Evolutionary conservation across 768 basidiomycete species (phyloP), one percentile per base, ranked within the genome.

Genomic region (Xanthoconium stramineum): DNA sequence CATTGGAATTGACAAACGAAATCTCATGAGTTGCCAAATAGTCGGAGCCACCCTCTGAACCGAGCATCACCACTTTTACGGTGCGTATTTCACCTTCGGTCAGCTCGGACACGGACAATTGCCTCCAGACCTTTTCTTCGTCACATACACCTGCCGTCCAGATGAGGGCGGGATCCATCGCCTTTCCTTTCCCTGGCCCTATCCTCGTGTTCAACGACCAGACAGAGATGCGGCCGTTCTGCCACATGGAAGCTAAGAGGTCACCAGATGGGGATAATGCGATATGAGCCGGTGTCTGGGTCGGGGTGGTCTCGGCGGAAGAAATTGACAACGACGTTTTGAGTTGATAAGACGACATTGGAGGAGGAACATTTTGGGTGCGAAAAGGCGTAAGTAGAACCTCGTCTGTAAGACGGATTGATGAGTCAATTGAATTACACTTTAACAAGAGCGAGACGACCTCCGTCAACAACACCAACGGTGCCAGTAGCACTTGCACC

Each of bases 351-450:
- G 92, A 87, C 1, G 86, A 90, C 93, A 97, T 95, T 0, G 97
- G 97, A n/a, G 97, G 97, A n/a, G 96, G 97, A 6, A 96, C 82
- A 66, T 97, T 98, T 73, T 96, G 91, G 1, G 84, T 82, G 39
- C 94, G 83, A 80, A 98, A 98, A 15, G 97, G 91, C 3, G 96
- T 99, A 39, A 99, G 75, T 4, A 95, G 81, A 53, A 92, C 74
- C 20, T 76, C 77, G 3, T 83, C 94, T 96, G 69, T 43, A 29
- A 17, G 45, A 48, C 19, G 20, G n/a, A 13, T 32, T 15, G 40
- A 47, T 53, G 33, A 52, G 47, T 55, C 14, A 17, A 55, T 24
- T 43, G 7, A 28, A 50, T 24, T 11, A 35, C 40, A 19, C 10
- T 30, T 32, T 19, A 33, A 32, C 17, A 43, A 35, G 45, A 40